These are phyloP conservation scores for Chamaecrista fasciculata DNA, from an alignment of 306 rosid genomes.

Conservation along the genomic window DNA sequence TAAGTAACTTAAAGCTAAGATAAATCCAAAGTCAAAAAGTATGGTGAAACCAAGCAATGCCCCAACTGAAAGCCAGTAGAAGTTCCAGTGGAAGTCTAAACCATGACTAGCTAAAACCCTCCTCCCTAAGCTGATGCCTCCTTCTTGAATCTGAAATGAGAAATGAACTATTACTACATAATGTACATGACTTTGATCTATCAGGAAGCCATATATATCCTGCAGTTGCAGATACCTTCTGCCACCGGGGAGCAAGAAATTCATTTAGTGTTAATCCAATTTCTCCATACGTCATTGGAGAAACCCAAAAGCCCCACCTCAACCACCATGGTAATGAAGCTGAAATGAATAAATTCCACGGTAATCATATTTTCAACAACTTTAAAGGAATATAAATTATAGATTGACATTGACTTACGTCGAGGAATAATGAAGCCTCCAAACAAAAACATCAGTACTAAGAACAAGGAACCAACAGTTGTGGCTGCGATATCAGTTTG, in stretches of 20 bases:
- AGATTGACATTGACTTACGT: constrained; percentile 40
- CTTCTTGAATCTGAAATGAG: constrained; percentile 40
- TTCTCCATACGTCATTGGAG: constrained; percentile 62
- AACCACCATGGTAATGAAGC: constrained; percentile 59
- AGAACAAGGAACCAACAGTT: constrained; percentile 44
- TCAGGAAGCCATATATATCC: constrained; percentile 9
- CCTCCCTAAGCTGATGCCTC: constrained; percentile 44
- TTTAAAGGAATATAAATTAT: neutral
- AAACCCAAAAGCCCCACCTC: constrained; percentile 63
- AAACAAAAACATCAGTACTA: constrained; percentile 51
- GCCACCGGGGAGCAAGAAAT: constrained; percentile 65
- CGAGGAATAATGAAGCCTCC: constrained; percentile 63
- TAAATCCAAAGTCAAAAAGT: constrained; percentile 49
- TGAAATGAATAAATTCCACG: constrained; percentile 37
- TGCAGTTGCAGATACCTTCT: constrained; percentile 41
- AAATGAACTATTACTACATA: neutral
- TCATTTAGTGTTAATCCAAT: constrained; percentile 57
- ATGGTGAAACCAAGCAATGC: constrained; percentile 48
- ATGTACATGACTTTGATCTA: neutral
- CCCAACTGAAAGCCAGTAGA: constrained; percentile 55
- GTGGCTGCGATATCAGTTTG: constrained; percentile 52
- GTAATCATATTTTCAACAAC: constrained; percentile 10
- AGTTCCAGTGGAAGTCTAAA: constrained; percentile 43
- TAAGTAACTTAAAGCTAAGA: constrained; percentile 53
- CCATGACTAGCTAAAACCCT: constrained; percentile 45